Evolutionary conservation across 306 rosid genomes (phyloP), one percentile per base, ranked within the genome.

Genomic region (Malus sylvestris): DNA sequence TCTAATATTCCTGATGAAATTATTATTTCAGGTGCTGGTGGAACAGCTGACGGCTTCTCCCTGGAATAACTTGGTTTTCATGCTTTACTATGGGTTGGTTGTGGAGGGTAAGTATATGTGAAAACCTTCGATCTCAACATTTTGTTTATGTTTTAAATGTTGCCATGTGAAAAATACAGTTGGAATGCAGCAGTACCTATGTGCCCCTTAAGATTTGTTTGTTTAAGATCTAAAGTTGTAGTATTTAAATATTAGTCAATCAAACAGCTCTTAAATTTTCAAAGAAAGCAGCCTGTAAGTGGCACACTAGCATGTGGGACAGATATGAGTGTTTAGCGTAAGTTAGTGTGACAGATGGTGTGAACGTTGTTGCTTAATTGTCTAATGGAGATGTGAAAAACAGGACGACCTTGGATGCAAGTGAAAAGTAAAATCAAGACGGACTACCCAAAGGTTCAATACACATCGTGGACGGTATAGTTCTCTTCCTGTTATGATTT

Each of bases 11-110:
- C n/a, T 66, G 1, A 1, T 79, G 11, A 70, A 42, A 30, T 58
- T 49, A 75, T 64, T 4, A 30, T 30, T 84, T 52, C 96, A 95
- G 99, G 99, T 95, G 81, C 59, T 89, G 75, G 66, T 95, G 80
- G 99, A 95, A 68, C 99, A 95, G 76, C 71, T 92, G 84, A 95
- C 97, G 63, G 27, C 90, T 81, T 92, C 97, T 85, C 97, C 97
- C 55, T 88, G 80, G 97, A 95, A 89, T 89, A 93, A 95, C 81
- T 86, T 95, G 38, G 57, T 91, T 73, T 95, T 95, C 91, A 22
- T 95, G 97, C 49, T 89, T 77, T 95, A 92, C 86, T 92, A 89
- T 25, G 99, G 99, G 35, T 72, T 84, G 79, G 75, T 82, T 72
- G 77, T 95, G 68, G 99, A 95, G 84, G 92, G 99, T 95, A 78